phyloP scores from a whole-genome alignment of 2,329 filamentous ascomycete species.

The Sarocladium oryzae region DNA sequence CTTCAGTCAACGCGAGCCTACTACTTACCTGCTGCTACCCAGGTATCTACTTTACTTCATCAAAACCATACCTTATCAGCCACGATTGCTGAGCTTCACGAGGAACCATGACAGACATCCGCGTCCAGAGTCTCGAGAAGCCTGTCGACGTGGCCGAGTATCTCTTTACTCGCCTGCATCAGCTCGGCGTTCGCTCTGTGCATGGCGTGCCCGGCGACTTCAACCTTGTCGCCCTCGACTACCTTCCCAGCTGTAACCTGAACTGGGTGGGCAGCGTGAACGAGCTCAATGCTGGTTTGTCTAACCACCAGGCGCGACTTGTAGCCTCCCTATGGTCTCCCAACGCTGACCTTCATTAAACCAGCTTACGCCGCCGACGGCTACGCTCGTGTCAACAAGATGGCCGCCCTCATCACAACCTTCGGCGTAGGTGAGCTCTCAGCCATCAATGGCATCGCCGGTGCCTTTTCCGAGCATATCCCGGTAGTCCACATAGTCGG shows the following conservation, averaged over 20 bases:
- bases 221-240: constrained; percentile 64
- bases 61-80: neutral
- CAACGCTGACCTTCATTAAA: neutral
- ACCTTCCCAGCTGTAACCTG: constrained; percentile 50
- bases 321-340: neutral
- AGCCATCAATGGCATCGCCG: constrained; percentile 66
- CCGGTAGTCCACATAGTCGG: constrained; percentile 65
- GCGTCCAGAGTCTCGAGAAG: constrained; percentile 36
- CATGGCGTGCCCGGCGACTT: constrained; percentile 69
- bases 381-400: constrained; percentile 66
- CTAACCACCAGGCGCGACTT: constrained; percentile 10
- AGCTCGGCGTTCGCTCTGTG: constrained; percentile 58
- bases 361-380: constrained; percentile 73
- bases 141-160: constrained; percentile 60
- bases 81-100: constrained; percentile 1
- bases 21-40: too few species aligned
- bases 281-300: constrained; percentile 63
- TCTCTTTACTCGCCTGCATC: constrained; percentile 56
- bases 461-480: constrained; percentile 67
- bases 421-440: constrained; percentile 73
- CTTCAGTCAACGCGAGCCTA: too few species aligned
- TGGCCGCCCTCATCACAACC: constrained; percentile 65
- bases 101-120: constrained; percentile 28
- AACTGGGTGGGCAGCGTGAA: constrained; percentile 66
- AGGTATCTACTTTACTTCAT: neutral